Evolutionary conservation across 345 rosid genomes (phyloP).

Genomic region (Rubroshorea leprosula): DNA sequence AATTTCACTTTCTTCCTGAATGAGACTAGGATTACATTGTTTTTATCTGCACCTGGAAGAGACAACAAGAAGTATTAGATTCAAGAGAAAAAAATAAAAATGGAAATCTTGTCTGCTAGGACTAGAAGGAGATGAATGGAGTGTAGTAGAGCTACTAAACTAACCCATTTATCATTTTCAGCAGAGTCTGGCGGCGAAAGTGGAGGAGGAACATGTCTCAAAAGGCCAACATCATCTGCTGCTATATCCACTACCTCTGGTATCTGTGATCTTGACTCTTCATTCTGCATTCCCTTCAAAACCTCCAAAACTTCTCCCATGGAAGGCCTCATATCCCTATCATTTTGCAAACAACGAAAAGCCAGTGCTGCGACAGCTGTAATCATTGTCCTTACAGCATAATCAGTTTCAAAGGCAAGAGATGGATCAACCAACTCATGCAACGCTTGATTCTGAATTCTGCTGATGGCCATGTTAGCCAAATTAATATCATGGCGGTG

Average conservation of each 20-base stretch:
- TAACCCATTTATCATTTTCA: constrained; percentile 53
- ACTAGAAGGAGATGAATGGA: constrained; percentile 5
- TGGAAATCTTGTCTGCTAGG: no score
- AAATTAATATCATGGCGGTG: constrained; percentile 62
- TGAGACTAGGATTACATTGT: constrained; percentile 1
- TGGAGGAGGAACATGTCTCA: constrained; percentile 39
- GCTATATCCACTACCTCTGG: constrained; percentile 28
- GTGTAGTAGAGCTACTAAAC: constrained; percentile 37
- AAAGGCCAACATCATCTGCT: constrained; percentile 45
- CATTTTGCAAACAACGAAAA: constrained; percentile 74
- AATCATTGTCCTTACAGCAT: constrained; percentile 27
- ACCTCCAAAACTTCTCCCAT: constrained; percentile 60
- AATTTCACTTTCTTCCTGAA: not conserved
- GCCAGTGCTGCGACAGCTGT: constrained; percentile 64
- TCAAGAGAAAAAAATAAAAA: no score
- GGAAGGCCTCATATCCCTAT: constrained; percentile 66
- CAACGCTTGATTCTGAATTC: constrained; percentile 55
- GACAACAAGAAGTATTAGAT: not conserved
- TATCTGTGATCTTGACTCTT: constrained; percentile 20
- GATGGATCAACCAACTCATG: constrained; percentile 65
- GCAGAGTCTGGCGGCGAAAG: constrained; percentile 50
- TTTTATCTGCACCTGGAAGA: constrained; percentile 14
- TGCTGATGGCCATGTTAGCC: constrained; percentile 66
- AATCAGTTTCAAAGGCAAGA: constrained; percentile 54
- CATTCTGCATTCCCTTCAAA: constrained; percentile 39